These are phyloP conservation scores for Pleurotus eryngii DNA, from an alignment of 768 basidiomycete species.

Conservation along the genomic window DNA sequence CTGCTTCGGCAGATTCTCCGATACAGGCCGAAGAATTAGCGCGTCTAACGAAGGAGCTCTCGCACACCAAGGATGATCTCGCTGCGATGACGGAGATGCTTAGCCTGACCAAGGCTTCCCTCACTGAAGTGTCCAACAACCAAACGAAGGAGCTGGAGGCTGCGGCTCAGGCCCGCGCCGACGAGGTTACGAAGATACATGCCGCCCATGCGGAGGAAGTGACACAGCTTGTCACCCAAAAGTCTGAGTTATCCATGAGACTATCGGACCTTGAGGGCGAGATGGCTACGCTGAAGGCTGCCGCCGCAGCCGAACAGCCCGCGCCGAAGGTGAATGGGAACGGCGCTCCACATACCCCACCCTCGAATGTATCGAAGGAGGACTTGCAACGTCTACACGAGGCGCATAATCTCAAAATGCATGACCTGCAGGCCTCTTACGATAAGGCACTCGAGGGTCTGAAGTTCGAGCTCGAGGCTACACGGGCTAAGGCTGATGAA, in stretches of 20 bases:
- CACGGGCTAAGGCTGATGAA: conserved; percentile 46
- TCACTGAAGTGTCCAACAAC: conserved; percentile 65
- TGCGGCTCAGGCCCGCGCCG: conserved; percentile 63
- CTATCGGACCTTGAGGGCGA: conserved; percentile 81
- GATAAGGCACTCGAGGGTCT: conserved; percentile 53
- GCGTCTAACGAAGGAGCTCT: conserved; percentile 56
- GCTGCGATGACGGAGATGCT: conserved; percentile 63
- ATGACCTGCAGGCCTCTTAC: conserved; percentile 69
- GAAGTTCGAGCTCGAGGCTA: conserved; percentile 54
- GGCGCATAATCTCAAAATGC: conserved; percentile 79
- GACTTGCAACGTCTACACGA: conserved; percentile 77
- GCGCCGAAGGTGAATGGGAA: conserved; percentile 57
- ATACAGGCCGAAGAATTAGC: conserved; percentile 54
- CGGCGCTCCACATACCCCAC: conserved; percentile 32
- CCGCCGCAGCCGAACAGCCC: conserved; percentile 43
- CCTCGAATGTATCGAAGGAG: conserved; percentile 63
- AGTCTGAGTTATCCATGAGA: conserved; percentile 55
- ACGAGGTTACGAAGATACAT: conserved; percentile 65
- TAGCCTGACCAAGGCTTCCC: conserved; percentile 63
- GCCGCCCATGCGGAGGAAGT: conserved; percentile 61
- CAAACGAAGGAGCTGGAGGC: conserved; percentile 76
- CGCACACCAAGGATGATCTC: conserved; percentile 67
- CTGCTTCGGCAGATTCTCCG: conserved; percentile 33
- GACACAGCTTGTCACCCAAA: conserved; percentile 50
- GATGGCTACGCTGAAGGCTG: conserved; percentile 59